These are phyloP conservation scores for Euphorbia tirucalli DNA, from an alignment of 345 rosid species.

Conservation along the genomic window DNA sequence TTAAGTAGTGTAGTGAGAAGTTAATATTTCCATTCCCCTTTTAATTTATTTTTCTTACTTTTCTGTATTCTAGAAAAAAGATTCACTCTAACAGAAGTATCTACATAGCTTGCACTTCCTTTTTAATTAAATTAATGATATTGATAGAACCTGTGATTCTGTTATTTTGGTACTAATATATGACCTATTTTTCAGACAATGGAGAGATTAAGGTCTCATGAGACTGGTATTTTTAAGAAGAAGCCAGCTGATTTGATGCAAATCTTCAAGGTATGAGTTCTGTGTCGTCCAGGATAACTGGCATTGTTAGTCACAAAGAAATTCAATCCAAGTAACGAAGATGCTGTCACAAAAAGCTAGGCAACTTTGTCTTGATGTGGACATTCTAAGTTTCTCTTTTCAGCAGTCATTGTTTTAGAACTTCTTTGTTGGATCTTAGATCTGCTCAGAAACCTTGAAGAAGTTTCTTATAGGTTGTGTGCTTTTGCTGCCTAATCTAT, in stretches of 20 bases:
- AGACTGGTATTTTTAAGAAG: constrained; percentile 78
- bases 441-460: not conserved
- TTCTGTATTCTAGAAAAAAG: not conserved
- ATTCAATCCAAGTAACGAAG: not conserved
- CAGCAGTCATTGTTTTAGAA: not conserved
- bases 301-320: not conserved
- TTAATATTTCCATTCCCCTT: no score
- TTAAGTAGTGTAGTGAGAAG: no score
- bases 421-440: not conserved
- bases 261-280: constrained; percentile 72
- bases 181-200: constrained; percentile 58
- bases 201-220: constrained; percentile 90
- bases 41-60: no score
- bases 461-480: not conserved
- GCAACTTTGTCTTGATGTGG: not conserved
- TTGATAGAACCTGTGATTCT: not conserved
- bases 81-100: not conserved
- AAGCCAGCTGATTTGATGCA: constrained; percentile 94
- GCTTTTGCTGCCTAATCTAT: not conserved
- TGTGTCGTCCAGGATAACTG: not conserved
- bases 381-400: no score
- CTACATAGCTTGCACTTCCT: not conserved
- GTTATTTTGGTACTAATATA: constrained; percentile 1
- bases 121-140: not conserved
- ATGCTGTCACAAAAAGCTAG: not conserved